These are phyloP conservation scores for Verruconis gallopava DNA, from an alignment of 2,329 filamentous ascomycete genomes.

Conservation along the genomic window DNA sequence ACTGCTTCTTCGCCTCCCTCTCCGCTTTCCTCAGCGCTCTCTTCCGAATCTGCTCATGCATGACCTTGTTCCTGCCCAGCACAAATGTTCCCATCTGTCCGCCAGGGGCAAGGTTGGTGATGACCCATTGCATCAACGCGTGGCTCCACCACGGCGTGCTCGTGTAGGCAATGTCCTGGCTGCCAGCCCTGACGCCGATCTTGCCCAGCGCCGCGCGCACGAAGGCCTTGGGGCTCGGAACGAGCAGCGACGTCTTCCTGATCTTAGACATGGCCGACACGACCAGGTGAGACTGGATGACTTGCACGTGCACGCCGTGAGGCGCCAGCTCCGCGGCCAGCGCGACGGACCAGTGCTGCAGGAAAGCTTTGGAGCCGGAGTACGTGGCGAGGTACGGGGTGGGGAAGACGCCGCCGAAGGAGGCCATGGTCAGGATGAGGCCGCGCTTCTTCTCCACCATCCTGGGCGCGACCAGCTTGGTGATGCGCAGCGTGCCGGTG, in stretches of 20 bases:
- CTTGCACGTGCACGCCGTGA: constrained; percentile 74
- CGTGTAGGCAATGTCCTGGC: constrained; percentile 63
- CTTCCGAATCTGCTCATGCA: constrained; percentile 74
- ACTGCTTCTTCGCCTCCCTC: constrained; percentile 59
- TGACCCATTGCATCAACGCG: constrained; percentile 72
- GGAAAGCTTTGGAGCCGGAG: constrained; percentile 93
- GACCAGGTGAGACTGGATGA: constrained; percentile 84
- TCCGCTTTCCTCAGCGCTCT: constrained; percentile 74
- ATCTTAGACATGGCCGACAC: constrained; percentile 97
- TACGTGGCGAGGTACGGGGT: constrained; percentile 91
- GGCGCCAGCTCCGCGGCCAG: constrained; percentile 71
- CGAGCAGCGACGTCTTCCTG: constrained; percentile 59
- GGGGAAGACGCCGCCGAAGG: constrained; percentile 83
- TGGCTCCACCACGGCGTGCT: constrained; percentile 93
- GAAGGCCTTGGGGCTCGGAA: constrained; percentile 73
- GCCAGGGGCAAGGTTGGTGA: constrained; percentile 45
- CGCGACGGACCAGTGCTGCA: constrained; percentile 89
- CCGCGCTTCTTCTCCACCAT: constrained; percentile 77
- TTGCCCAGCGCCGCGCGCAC: constrained; percentile 67
- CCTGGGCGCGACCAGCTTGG: constrained; percentile 69
- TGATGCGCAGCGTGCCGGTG: constrained; percentile 75
- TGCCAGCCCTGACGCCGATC: constrained; percentile 60
- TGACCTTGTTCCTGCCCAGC: constrained; percentile 49
- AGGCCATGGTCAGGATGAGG: constrained; percentile 92
- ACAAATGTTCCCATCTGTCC: constrained; percentile 40